These are phyloP conservation scores for Ehretia macrophylla DNA, from an alignment of 257 asterid genomes.

Conservation along the genomic window DNA sequence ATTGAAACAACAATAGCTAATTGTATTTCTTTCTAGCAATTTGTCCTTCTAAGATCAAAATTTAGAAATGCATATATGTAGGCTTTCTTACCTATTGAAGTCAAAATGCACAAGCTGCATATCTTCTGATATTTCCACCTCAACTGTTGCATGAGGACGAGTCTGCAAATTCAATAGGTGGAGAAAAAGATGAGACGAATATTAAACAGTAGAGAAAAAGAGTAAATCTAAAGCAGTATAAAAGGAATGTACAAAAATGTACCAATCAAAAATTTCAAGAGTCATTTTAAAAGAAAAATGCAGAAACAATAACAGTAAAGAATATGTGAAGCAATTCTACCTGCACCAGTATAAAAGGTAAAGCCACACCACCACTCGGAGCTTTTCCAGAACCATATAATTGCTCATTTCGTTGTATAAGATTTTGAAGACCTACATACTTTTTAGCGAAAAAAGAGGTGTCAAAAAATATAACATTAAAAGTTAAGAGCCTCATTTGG, in stretches of 20 bases:
- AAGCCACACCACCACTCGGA: slow-evolving; percentile 95
- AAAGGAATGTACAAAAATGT: background rate
- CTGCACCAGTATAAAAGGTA: slow-evolving; percentile 98
- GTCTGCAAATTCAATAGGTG: slow-evolving; percentile 46
- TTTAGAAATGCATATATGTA: background rate
- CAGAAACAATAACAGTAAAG: background rate
- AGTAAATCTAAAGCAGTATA: background rate
- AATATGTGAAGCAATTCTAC: slow-evolving; percentile 30
- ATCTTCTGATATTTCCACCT: slow-evolving; percentile 99
- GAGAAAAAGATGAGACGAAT: slow-evolving; percentile 11
- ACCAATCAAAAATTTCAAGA: background rate
- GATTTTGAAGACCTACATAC: slow-evolving; percentile 82
- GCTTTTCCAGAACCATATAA: slow-evolving; percentile 80
- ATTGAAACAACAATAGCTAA: too few species aligned
- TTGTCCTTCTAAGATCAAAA: too few species aligned
- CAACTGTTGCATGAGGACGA: slow-evolving; percentile 99
- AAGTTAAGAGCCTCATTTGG: background rate
- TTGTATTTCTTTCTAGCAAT: too few species aligned
- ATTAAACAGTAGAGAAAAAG: background rate
- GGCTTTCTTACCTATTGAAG: slow-evolving; percentile 66
- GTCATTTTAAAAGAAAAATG: background rate
- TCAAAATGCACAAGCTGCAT: slow-evolving; percentile 99
- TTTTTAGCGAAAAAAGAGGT: slow-evolving; percentile 18
- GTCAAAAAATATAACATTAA: background rate
- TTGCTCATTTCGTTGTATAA: slow-evolving; percentile 75